Evolutionary conservation across 805 yeast species (phyloP).

Genomic region (Ogataea henricii): DNA sequence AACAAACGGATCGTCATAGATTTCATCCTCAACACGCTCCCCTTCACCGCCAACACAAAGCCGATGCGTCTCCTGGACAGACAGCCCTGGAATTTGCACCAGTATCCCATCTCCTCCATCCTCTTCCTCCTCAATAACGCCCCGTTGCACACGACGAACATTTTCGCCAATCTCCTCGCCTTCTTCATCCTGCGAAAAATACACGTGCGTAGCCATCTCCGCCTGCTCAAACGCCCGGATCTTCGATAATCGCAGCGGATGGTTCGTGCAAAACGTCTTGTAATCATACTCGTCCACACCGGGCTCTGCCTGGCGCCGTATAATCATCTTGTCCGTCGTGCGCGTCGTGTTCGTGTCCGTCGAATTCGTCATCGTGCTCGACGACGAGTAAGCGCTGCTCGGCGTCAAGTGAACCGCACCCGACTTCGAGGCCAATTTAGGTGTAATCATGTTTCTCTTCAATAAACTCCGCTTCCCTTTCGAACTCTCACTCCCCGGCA

Average conservation of each 20-base stretch:
- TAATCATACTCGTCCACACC: slow-evolving; percentile 38
- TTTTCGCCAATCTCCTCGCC: slow-evolving; percentile 11
- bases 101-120: slow-evolving; percentile 8
- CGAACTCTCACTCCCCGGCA: slow-evolving; percentile 8
- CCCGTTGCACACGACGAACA: neutral
- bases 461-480: slow-evolving; percentile 18
- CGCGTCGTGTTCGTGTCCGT: slow-evolving; percentile 23
- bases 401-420: slow-evolving; percentile 23
- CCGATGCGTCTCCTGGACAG: slow-evolving; percentile 16
- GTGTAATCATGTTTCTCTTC: slow-evolving; percentile 26
- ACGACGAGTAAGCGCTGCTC: slow-evolving; percentile 25
- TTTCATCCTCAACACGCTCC: slow-evolving; percentile 18
- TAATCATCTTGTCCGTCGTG: slow-evolving; percentile 27
- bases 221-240: slow-evolving; percentile 40
- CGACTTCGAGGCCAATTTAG: slow-evolving; percentile 25
- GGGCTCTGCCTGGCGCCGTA: slow-evolving; percentile 25
- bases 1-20: slow-evolving; percentile 16
- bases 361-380: slow-evolving; percentile 21
- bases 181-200: slow-evolving; percentile 31
- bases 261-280: slow-evolving; percentile 36
- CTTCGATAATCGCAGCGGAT: slow-evolving; percentile 37
- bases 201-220: slow-evolving; percentile 35
- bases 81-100: slow-evolving; percentile 18
- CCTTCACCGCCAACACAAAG: slow-evolving; percentile 7
- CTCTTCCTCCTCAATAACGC: neutral